These are phyloP conservation scores for Mortierella sp. DNA, from an alignment of 371 early-diverging fungal species.

Conservation along the genomic window DNA sequence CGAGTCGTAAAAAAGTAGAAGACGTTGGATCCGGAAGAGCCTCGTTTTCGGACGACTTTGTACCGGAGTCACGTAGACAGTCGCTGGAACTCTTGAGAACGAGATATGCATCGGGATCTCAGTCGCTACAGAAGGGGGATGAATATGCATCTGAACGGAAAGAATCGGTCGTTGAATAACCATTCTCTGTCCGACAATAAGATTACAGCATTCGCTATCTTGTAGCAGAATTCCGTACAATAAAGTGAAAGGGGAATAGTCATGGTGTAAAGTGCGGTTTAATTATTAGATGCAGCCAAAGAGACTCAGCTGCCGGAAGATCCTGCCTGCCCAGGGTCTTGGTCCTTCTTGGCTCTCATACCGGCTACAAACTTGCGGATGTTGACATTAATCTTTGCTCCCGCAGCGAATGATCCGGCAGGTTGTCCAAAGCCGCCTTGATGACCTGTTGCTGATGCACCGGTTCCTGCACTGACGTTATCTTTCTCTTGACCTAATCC, in stretches of 20 bases:
- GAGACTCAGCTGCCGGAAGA: not conserved
- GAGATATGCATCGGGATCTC: too few species aligned
- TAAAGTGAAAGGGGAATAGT: too few species aligned
- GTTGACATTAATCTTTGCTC: slow-evolving; percentile 48
- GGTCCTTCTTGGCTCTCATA: slow-evolving; percentile 49
- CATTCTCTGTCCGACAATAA: too few species aligned
- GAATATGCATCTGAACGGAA: too few species aligned
- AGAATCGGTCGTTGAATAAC: not conserved
- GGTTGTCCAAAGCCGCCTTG: slow-evolving; percentile 12
- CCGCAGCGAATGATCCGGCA: slow-evolving; percentile 38
- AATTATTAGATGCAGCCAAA: too few species aligned
- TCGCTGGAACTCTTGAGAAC: slow-evolving; percentile 4
- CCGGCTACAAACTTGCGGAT: slow-evolving; percentile 54
- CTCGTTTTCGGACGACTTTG: slow-evolving; percentile 24
- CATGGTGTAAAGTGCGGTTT: too few species aligned
- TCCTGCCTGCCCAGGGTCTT: slow-evolving; percentile 14
- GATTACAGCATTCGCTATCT: too few species aligned
- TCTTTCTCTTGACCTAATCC: slow-evolving; percentile 39
- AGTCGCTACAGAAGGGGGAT: too few species aligned
- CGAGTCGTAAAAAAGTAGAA: not conserved
- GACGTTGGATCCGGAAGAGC: slow-evolving; percentile 1
- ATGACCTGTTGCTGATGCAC: not conserved
- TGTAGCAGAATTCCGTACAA: too few species aligned
- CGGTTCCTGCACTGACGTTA: not conserved
- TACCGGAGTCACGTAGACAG: not conserved